Evolutionary conservation across 257 asterid genomes (phyloP), one percentile per base, ranked within the genome.

Genomic region (Solanum etuberosum): DNA sequence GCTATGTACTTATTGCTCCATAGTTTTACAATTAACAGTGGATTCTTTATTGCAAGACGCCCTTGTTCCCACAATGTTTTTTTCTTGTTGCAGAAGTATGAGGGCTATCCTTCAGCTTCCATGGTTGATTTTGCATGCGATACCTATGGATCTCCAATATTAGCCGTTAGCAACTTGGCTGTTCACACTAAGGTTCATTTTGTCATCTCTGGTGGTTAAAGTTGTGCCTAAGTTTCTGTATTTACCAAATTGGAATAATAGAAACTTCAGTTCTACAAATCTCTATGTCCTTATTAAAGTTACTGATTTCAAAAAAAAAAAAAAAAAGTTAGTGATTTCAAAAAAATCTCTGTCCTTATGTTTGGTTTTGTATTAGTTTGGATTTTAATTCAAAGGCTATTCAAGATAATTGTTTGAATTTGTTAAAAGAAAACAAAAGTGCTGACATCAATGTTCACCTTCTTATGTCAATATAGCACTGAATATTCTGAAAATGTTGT

Each of bases 21-120:
- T 80, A 80, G 61, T 29, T 29, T 80, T 25, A 29, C 67, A 80
- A 37, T 48, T 80, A 18, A 48, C 42, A 9, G 42, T 46, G 67
- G 85, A 27, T 46, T 29, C 67, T 80, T 80, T 46, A 46, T 80
- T 80, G 59, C 40, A 80, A 80, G 85, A 46, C 16, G 20, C 27
- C 40, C 67, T 46, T 46, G 15, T 27, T 46, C 42, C 42, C 40
- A 48, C 76, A 34, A 37, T 89, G 82, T 89, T 35, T 46, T 43
- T 51, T 40, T 61, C 54, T 85, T 77, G 51, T 86, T 89, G 87
- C 93, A 97, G 99, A 97, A 93, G 91, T 82, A 92, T 59, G 95
- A 93, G 89, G 99, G 98, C n/a, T 97, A 97, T 88, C 99, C 99
- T 46, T 95, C 99, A 61, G 98, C 96, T 27, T 95, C 99, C 87